Evolutionary conservation across 2,329 filamentous ascomycete genomes (phyloP).

Genomic region (Monosporascus sp.): DNA sequence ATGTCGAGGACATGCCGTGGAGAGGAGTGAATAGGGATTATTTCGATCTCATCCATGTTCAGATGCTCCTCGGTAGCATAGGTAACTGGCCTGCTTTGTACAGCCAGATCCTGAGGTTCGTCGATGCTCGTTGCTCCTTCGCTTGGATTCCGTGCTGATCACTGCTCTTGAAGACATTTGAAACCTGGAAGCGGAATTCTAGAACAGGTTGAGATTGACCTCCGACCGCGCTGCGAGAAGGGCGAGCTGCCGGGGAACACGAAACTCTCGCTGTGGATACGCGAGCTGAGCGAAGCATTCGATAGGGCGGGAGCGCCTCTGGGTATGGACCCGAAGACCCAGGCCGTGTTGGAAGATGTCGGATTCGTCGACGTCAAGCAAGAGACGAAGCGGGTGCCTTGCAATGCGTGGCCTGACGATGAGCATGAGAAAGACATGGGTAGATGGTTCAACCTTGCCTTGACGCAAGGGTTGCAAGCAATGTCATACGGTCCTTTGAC

Average conservation of each 20-base stretch:
- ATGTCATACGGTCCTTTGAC: slow-evolving; percentile 70
- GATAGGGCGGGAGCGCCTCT: slow-evolving; percentile 60
- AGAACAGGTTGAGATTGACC: slow-evolving; percentile 89
- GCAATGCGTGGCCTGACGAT: slow-evolving; percentile 68
- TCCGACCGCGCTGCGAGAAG: slow-evolving; percentile 67
- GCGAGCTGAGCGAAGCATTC: slow-evolving; percentile 63
- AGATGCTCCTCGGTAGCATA: slow-evolving; percentile 74
- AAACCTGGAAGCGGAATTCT: slow-evolving; percentile 69
- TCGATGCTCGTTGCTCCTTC: slow-evolving; percentile 6
- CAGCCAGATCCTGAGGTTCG: slow-evolving; percentile 60
- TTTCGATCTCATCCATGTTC: slow-evolving; percentile 80
- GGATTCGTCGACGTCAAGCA: slow-evolving; percentile 80
- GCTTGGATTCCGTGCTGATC: slow-evolving; percentile 12
- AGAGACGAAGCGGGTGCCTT: slow-evolving; percentile 61
- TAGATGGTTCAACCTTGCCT: slow-evolving; percentile 76
- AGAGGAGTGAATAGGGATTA: slow-evolving; percentile 39
- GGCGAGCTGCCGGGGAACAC: slow-evolving; percentile 53
- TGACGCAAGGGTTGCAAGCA: slow-evolving; percentile 68
- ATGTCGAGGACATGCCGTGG: slow-evolving; percentile 72
- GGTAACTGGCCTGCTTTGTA: slow-evolving; percentile 72
- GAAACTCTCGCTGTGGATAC: slow-evolving; percentile 63
- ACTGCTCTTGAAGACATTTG: slow-evolving; percentile 58
- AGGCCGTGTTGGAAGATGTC: slow-evolving; percentile 55
- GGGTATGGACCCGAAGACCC: slow-evolving; percentile 51
- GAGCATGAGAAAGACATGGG: slow-evolving; percentile 63